Evolutionary conservation across 1,139 yeast genomes (phyloP), one percentile per base, ranked within the genome.

Genomic region (Wickerhamomyces sp.): DNA sequence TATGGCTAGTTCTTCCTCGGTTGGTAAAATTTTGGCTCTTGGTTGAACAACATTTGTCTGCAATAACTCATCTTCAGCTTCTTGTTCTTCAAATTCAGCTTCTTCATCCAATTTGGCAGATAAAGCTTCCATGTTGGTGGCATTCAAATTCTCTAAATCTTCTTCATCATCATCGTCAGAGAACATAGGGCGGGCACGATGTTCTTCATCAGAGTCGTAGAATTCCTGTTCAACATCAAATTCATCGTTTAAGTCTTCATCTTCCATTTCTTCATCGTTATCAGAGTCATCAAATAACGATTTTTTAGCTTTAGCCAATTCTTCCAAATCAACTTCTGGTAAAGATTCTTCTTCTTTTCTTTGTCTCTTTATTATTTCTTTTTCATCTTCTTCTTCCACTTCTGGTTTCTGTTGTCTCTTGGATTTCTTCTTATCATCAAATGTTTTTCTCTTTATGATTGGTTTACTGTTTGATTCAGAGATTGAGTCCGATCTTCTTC

Each of bases 41-140:
- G 96, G 91, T 60, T 84, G 90, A 37, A 66, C 64, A 37, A 72
- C 71, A 38, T 75, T 77, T 7, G 78, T 79, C 53, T 80, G 85
- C 37, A 78, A 67, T 50, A 84, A 71, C 69, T 86, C 95, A 53
- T 75, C 78, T 61, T 82, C 93, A 9, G 93, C 91, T 60, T 84
- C 94, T 58, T 78, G 79, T 13, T 84, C 93, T 57, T 86, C 95
- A 50, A 71, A 64, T 47, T 76, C 84, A 35, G 81, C 86, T 63
- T 83, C 89, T 57, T 81, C 82, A 56, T 84, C 95, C 50, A 87
- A 72, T 60, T 71, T 74, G 58, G 73, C 76, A 45, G 88, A 84
- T 50, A 84, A 76, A 8, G 87, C 85, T 68, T 87, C 95, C 88
- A 86, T 84, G 64, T 93, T 93, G 52, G 91, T 81, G 40, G 89